phyloP scores from a whole-genome alignment of 192 early-diverging fungal species.

The Backusella macrospora region DNA sequence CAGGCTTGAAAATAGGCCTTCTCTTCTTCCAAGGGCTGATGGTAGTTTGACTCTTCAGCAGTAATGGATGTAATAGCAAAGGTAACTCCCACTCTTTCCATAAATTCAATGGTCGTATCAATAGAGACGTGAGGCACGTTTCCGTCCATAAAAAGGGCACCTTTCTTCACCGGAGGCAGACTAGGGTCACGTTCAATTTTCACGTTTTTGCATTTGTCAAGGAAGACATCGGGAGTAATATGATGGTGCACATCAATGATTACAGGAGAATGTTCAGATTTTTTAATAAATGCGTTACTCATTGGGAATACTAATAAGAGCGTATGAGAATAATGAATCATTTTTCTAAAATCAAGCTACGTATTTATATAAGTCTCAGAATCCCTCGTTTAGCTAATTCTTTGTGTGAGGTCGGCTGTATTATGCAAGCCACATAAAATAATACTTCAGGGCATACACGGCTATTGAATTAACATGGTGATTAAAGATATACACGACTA shows the following conservation, averaged over 20 bases:
- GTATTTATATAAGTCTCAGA: background rate
- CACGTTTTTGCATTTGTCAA: background rate
- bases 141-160: background rate
- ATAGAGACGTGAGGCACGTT: background rate
- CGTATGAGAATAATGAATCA: background rate
- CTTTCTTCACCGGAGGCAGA: background rate
- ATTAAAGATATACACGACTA: too few relatives aligned
- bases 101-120: background rate
- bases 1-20: background rate
- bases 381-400: background rate
- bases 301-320: too few relatives aligned
- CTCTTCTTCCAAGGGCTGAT: background rate
- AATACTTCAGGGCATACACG: too few relatives aligned
- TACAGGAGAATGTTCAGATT: background rate
- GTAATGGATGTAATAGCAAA: background rate
- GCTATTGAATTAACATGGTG: too few relatives aligned
- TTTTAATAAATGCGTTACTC: too few relatives aligned
- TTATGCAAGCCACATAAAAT: background rate
- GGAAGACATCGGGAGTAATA: background rate
- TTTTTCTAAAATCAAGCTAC: background rate
- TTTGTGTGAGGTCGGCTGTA: background rate
- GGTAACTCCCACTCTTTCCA: background rate
- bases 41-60: background rate
- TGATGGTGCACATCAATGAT: conserved; percentile 8
- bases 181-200: conserved; percentile 1